Conservation (phyloP, 148 eudicot genomes). For the Nepenthes mirabilis region DNA sequence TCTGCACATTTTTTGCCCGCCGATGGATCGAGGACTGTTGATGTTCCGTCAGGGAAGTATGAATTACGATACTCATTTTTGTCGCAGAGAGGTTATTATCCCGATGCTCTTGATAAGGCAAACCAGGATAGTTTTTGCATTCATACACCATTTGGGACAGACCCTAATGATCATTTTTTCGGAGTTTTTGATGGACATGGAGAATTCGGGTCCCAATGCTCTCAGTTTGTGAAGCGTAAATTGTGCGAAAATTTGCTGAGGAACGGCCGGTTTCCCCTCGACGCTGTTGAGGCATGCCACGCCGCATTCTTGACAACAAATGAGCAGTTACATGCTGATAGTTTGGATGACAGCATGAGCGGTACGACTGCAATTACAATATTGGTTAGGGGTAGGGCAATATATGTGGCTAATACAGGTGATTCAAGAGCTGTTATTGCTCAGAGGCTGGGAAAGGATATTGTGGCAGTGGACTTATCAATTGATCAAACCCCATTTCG, state of each 20-base stretch:
- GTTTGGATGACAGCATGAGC: constrained; percentile 93
- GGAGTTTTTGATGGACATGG: constrained; percentile 99
- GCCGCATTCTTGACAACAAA: constrained; percentile 71
- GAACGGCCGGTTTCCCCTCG: constrained; percentile 41
- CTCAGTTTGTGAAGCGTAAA: constrained; percentile 80
- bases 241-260: constrained; percentile 86
- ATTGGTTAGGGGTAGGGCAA: constrained; percentile 66
- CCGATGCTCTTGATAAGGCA: constrained; percentile 99
- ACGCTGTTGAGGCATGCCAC: constrained; percentile 86
- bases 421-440: constrained; percentile 96
- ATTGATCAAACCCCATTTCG: constrained; percentile 94
- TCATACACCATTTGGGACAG: constrained; percentile 90
- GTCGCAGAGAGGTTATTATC: constrained; percentile 93
- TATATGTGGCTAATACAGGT: constrained; percentile 82
- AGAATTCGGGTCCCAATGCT: constrained; percentile 85
- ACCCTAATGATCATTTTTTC: constrained; percentile 69
- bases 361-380: constrained; percentile 93
- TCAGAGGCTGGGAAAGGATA: constrained; percentile 64
- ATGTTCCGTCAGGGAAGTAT: constrained; percentile 56
- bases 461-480: constrained; percentile 79
- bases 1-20: constrained; percentile 88
- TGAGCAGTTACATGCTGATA: constrained; percentile 76
- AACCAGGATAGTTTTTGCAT: constrained; percentile 96
- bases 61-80: constrained; percentile 67
- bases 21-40: constrained; percentile 60